Percentiles rank a stretch among this genome's conserved stretches.
These are phyloP conservation scores for Quercus aquifolioides DNA, from an alignment of 306 rosid species.

Conservation along the genomic window DNA sequence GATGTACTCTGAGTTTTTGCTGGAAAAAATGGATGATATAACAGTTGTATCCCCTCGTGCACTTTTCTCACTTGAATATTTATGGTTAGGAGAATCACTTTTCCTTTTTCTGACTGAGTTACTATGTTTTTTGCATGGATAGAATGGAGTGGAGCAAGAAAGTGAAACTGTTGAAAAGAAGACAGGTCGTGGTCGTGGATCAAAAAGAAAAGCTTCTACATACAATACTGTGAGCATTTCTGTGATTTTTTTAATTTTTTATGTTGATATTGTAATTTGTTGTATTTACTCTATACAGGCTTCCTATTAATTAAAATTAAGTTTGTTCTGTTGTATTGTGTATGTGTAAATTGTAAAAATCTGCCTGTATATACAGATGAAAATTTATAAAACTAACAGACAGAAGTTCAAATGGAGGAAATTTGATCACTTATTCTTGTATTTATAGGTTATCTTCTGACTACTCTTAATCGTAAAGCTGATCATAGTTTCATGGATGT, in stretches of 20 bases:
- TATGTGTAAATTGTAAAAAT: not conserved
- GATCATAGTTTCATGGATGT: not conserved
- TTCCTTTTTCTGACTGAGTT: slow-evolving; percentile 6
- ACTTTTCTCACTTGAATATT: slow-evolving; percentile 10
- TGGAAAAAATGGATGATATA: slow-evolving; percentile 97
- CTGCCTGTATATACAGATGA: not conserved
- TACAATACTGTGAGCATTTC: slow-evolving; percentile 58
- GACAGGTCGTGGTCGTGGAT: slow-evolving; percentile 67
- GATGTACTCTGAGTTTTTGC: slow-evolving; percentile 72
- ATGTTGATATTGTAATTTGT: not conserved
- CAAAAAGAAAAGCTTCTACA: slow-evolving; percentile 65
- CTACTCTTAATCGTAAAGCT: not conserved
- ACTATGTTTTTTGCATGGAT: slow-evolving; percentile 22
- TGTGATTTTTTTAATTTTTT: not conserved
- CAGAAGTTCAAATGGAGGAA: not conserved
- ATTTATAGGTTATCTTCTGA: not conserved
- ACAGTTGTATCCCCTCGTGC: slow-evolving; percentile 39
- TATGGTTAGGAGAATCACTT: not conserved
- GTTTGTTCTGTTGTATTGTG: not conserved
- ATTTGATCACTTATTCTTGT: not conserved
- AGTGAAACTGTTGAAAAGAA: slow-evolving; percentile 34
- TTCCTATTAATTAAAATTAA: not conserved
- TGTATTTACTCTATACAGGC: not conserved
- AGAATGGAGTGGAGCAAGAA: slow-evolving; percentile 59
- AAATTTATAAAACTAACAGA: not conserved